A percentile compares a stretch with the other conserved stretches of the same genome.
Evolutionary conservation across 2,329 filamentous ascomycete genomes (phyloP).

Genomic region (Phyllosticta citribraziliensis): DNA sequence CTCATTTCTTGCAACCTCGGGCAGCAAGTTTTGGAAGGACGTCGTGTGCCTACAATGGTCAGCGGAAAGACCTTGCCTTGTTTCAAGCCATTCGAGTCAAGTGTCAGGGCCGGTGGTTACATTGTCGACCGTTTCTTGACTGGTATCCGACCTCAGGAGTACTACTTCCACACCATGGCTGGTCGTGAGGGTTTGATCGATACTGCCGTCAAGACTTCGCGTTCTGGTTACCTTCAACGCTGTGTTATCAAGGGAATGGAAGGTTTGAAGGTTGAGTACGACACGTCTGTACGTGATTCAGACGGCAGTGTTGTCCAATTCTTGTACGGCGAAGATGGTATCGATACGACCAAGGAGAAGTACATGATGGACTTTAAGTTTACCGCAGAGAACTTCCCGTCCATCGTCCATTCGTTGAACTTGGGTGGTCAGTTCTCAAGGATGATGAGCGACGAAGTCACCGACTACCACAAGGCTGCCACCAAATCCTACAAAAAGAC

Average conservation of each 20-base stretch:
- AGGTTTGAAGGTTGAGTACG: slow-evolving; percentile 82
- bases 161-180: slow-evolving; percentile 99
- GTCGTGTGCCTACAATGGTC: slow-evolving; percentile 92
- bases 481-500: slow-evolving; percentile 76
- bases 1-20: slow-evolving; percentile 96
- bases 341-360: slow-evolving; percentile 89
- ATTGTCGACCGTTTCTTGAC: slow-evolving; percentile 96
- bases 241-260: slow-evolving; percentile 99
- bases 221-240: slow-evolving; percentile 90
- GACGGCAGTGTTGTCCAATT: slow-evolving; percentile 93
- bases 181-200: slow-evolving; percentile 97
- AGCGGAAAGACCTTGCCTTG: slow-evolving; percentile 94
- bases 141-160: slow-evolving; percentile 92
- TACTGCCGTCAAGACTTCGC: slow-evolving; percentile 95
- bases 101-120: slow-evolving; percentile 83
- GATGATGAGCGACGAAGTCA: slow-evolving; percentile 57
- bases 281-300: slow-evolving; percentile 85
- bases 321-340: slow-evolving; percentile 89
- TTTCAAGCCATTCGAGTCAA: slow-evolving; percentile 85
- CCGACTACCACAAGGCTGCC: slow-evolving; percentile 50
- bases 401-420: slow-evolving; percentile 66
- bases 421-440: slow-evolving; percentile 47
- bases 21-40: slow-evolving; percentile 90
- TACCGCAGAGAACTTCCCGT: slow-evolving; percentile 73
- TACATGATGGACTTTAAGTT: slow-evolving; percentile 88